Conservation (phyloP, 345 rosid species). For the Cardamine chenopodiifolia region DNA sequence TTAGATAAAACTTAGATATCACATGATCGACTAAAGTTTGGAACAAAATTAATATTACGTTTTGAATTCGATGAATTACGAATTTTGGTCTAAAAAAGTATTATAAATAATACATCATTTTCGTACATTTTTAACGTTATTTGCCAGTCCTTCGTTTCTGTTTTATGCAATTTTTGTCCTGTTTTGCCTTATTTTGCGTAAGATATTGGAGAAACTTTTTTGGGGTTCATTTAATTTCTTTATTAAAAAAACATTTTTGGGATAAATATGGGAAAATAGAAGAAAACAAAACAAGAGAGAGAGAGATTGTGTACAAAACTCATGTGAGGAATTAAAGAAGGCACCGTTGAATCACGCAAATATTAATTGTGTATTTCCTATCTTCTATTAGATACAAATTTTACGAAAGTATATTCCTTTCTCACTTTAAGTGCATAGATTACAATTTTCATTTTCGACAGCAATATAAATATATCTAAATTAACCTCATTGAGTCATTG, state of each 20-base stretch:
- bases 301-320: conserved; percentile 32
- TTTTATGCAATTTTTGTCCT: not conserved
- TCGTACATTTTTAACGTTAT: conserved; percentile 36
- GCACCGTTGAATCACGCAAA: conserved; percentile 43
- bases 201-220: no score
- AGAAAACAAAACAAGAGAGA: not conserved
- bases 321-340: conserved; percentile 43
- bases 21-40: no score
- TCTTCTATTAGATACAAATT: conserved; percentile 7
- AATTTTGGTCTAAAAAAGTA: no score
- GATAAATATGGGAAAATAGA: conserved; percentile 9
- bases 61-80: no score
- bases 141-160: conserved; percentile 27
- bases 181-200: conserved; percentile 24
- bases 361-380: conserved; percentile 26
- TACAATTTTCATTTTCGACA: not conserved
- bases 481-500: not conserved
- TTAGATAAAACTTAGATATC: no score
- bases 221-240: no score
- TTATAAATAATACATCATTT: no score
- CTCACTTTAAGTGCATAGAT: not conserved
- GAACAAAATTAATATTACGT: no score
- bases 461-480: not conserved
- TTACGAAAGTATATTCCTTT: not conserved
- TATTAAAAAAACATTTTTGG: not conserved